Evolutionary conservation across 805 yeast genomes (phyloP).

Genomic region (Martiniozyma abietophila): DNA sequence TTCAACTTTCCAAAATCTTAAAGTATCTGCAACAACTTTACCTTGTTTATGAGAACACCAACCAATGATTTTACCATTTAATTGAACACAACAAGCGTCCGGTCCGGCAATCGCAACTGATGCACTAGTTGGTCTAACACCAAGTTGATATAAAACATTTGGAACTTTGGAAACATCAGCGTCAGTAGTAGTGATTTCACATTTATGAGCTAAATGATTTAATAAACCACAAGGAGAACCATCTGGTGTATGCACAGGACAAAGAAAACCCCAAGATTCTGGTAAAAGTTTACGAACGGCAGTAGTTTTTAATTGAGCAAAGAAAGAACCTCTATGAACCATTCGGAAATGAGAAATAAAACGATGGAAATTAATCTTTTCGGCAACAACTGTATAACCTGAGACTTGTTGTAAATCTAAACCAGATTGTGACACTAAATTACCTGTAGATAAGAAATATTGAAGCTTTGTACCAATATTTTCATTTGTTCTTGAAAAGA

Average conservation of each 20-base stretch:
- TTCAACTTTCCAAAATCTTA: slow-evolving; percentile 88
- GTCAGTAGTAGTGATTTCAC: slow-evolving; percentile 71
- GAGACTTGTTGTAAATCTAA: slow-evolving; percentile 95
- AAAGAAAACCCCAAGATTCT: slow-evolving; percentile 97
- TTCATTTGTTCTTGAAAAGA: slow-evolving; percentile 73
- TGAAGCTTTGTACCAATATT: slow-evolving; percentile 92
- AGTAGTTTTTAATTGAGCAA: slow-evolving; percentile 95
- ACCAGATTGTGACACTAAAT: slow-evolving; percentile 93
- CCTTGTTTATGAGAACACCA: slow-evolving; percentile 93
- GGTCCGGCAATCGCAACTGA: slow-evolving; percentile 74
- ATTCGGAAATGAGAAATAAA: slow-evolving; percentile 97
- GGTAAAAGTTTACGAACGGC: slow-evolving; percentile 94
- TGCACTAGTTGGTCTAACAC: slow-evolving; percentile 73
- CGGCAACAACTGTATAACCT: slow-evolving; percentile 98
- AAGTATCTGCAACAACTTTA: slow-evolving; percentile 73
- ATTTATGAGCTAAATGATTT: slow-evolving; percentile 94
- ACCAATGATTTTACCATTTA: slow-evolving; percentile 88
- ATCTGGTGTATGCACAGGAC: slow-evolving; percentile 99
- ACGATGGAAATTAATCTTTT: slow-evolving; percentile 93
- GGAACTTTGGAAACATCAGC: slow-evolving; percentile 71
- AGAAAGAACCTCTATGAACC: slow-evolving; percentile 99
- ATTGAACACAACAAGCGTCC: slow-evolving; percentile 76
- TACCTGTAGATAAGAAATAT: slow-evolving; percentile 94
- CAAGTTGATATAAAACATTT: slow-evolving; percentile 53
- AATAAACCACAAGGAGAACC: slow-evolving; percentile 98